phyloP scores from a whole-genome alignment of 176 grass and related monocot species.

The Phoenix roebelenii region DNA sequence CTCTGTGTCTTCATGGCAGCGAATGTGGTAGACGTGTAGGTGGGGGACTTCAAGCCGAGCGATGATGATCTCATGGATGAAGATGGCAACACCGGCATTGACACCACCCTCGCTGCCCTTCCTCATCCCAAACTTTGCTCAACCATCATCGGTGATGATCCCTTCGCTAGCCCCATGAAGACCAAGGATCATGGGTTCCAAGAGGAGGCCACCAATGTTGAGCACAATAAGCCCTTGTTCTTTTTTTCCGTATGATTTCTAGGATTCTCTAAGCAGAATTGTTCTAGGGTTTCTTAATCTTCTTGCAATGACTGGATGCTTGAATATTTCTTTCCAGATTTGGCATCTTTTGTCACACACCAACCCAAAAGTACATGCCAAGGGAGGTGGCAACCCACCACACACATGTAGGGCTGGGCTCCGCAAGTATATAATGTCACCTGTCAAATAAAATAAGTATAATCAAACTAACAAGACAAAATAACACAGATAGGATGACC shows the following conservation, averaged over 20 bases:
- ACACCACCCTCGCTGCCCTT: constrained; percentile 23
- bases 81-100: constrained; percentile 23
- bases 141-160: constrained; percentile 45
- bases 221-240: constrained; percentile 19
- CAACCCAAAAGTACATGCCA: too few species aligned
- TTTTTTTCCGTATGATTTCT: background rate
- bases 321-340: too few species aligned
- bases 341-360: too few species aligned
- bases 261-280: background rate
- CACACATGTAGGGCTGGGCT: too few species aligned
- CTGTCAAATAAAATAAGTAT: too few species aligned
- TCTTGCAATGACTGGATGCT: background rate
- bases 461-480: too few species aligned
- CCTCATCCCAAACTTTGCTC: constrained; percentile 42
- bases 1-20: constrained; percentile 9
- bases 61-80: constrained; percentile 94
- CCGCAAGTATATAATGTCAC: too few species aligned
- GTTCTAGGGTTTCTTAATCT: background rate
- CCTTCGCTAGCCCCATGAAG: constrained; percentile 26
- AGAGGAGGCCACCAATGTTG: constrained; percentile 33
- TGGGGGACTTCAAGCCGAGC: constrained; percentile 68
- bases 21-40: constrained; percentile 45
- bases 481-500: too few species aligned
- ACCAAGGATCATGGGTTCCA: constrained; percentile 84
- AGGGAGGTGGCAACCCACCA: too few species aligned